A percentile compares a stretch with the other conserved stretches of the same genome.
Conservation (phyloP, 225 moss, liverwort and hornwort genomes). For the Thuidium tamariscinum region DNA sequence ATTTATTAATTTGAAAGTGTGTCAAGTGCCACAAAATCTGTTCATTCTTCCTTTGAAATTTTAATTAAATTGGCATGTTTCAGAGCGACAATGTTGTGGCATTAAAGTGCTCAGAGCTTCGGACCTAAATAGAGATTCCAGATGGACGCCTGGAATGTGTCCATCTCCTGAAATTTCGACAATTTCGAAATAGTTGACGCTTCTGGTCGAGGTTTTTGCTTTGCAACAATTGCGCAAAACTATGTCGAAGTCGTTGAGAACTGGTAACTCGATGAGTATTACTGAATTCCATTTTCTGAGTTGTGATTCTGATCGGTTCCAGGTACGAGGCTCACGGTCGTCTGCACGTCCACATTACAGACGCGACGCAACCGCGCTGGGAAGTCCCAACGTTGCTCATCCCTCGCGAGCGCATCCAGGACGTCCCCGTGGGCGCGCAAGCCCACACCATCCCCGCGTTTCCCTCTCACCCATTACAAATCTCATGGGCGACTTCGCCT, state of each 20-base stretch:
- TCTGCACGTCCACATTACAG: conserved; percentile 33
- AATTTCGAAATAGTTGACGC: too few relatives aligned
- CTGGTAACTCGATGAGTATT: background rate
- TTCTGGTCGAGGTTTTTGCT: background rate
- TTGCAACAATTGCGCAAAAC: background rate
- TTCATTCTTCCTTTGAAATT: background rate
- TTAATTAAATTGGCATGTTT: background rate
- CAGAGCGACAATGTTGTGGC: background rate
- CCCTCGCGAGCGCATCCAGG: conserved; percentile 7
- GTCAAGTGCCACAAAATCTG: background rate
- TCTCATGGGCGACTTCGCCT: conserved; percentile 55
- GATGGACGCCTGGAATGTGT: background rate
- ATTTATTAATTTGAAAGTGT: background rate
- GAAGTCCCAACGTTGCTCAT: conserved; percentile 25
- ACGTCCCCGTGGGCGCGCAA: background rate
- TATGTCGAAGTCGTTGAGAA: background rate
- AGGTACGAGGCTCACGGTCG: conserved; percentile 25
- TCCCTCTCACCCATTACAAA: conserved; percentile 13
- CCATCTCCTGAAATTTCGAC: background rate
- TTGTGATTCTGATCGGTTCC: background rate
- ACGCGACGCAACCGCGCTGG: conserved; percentile 15
- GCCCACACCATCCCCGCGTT: background rate
- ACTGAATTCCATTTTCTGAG: background rate
- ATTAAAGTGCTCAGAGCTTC: background rate
- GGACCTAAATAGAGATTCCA: background rate